phyloP scores from a whole-genome alignment of 768 basidiomycete genomes.

The Xanthoconium purpureum region DNA sequence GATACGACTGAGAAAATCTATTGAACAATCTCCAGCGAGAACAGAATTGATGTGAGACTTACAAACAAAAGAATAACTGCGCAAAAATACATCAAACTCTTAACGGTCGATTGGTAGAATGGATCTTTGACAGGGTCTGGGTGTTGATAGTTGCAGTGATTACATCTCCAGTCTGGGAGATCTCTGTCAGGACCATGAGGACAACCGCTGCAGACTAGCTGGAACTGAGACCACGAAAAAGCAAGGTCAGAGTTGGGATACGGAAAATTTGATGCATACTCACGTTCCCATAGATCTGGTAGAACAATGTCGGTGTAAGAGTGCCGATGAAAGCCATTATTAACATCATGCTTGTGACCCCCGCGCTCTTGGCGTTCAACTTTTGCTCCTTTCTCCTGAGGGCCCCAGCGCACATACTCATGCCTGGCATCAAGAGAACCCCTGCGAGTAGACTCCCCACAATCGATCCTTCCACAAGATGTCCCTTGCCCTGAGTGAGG shows the following conservation, averaged over 20 bases:
- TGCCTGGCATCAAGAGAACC: conserved; percentile 94
- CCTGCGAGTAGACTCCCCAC: conserved; percentile 94
- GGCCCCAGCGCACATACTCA: conserved; percentile 92
- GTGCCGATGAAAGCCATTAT: conserved; percentile 99
- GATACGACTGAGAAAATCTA: conserved; percentile 68
- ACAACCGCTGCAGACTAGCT: conserved; percentile 81
- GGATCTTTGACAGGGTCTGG: conserved; percentile 91
- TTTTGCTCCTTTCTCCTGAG: conserved; percentile 89
- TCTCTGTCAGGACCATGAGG: conserved; percentile 37
- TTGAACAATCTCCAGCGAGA: conserved; percentile 4
- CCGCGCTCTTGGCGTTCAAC: conserved; percentile 99
- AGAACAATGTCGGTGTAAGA: conserved; percentile 92
- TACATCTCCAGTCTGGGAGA: conserved; percentile 69
- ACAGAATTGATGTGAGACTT: conserved; percentile 33
- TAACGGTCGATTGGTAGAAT: conserved; percentile 95
- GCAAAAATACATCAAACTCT: conserved; percentile 94
- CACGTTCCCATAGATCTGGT: conserved; percentile 96
- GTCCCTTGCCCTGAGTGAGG: conserved; percentile 85
- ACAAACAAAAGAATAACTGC: conserved; percentile 88
- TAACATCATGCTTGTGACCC: conserved; percentile 98
- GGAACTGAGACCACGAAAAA: conserved; percentile 55
- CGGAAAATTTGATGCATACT: conserved; percentile 33
- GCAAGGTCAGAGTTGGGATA: conserved; percentile 4
- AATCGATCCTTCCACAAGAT: conserved; percentile 94
- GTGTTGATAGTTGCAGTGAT: conserved; percentile 92